Base-by-base conservation (phyloP, 108 stramenopile species). In the Fragilariopsis cylindrus region DNA sequence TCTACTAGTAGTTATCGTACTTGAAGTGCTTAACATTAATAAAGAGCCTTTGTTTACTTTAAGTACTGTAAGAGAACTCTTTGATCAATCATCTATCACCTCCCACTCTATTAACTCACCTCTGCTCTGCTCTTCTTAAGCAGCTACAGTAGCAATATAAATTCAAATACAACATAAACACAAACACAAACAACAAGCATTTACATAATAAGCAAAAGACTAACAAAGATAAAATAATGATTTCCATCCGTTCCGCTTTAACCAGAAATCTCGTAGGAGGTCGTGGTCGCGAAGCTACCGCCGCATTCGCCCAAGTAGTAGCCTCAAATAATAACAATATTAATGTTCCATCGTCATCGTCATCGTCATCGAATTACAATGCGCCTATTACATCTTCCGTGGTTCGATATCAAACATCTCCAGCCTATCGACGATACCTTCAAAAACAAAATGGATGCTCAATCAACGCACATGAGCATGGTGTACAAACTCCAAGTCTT, bases 401-500 rank as follows among this genome's bases (percentile, higher is more conserved):
- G 2, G 52, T 64, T 7, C 60, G 76, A 7, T 41, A 70, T 19
- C 53, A 64, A 16, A 52, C 62, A 2, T 62, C 76, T 8, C 76
- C 76, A 4, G 76, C 76, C 4, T 69, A 69, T 11, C 47, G 58
- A 12, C 76, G 76, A 5, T 76, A 47, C 45, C 39, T 57, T 4
- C 43, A 62, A 13, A 76, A 70, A 52, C 9, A 74, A 42, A 30
- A n/a, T 8, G n/a, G 44, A 19, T 44, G 30, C n/a, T 47, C 49
- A 5, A 50, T 52, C 15, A 7, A 5, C 21, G 70, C 70, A 6
- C 8, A n/a, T 9, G 16, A n/a, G n/a, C 7, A 18, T 4, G 72
- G 53, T 15, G 49, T 60, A 11, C 15, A 62, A 46, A 43, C 16
- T 5, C 87, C 87, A 2, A 72, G 76, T 9, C 0, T 80, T 0